These are phyloP conservation scores for Elaeis oleifera DNA, from an alignment of 202 grass and related monocot species.

Conservation along the genomic window DNA sequence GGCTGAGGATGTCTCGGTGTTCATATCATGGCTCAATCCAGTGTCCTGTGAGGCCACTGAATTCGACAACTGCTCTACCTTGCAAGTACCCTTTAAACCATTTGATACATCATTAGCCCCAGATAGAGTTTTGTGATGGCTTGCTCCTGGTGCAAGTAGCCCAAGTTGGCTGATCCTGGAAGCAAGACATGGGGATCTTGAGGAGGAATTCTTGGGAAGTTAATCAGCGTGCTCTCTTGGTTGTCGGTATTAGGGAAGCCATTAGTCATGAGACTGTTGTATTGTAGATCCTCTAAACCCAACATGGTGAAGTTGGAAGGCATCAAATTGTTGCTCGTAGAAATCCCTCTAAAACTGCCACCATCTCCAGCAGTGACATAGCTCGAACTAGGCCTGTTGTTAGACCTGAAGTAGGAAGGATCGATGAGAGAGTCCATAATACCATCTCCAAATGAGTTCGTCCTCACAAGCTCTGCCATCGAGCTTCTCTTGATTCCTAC, in stretches of 20 bases:
- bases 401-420: background rate
- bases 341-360: background rate
- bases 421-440: slow-evolving; percentile 7
- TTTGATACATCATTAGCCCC: background rate
- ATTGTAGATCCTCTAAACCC: background rate
- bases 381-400: background rate
- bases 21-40: slow-evolving; percentile 31
- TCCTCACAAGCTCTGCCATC: slow-evolving; percentile 21
- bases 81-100: slow-evolving; percentile 1
- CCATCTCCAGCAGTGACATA: background rate
- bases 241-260: no score
- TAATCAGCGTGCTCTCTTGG: no score
- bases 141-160: slow-evolving; percentile 21
- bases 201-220: background rate
- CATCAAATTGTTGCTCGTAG: no score
- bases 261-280: no score
- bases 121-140: slow-evolving; percentile 5
- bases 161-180: slow-evolving; percentile 17
- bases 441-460: slow-evolving; percentile 7
- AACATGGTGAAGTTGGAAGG: no score
- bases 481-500: slow-evolving; percentile 22
- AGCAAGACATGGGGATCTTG: background rate
- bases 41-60: slow-evolving; percentile 25
- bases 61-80: background rate
- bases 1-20: slow-evolving; percentile 52